phyloP scores from a whole-genome alignment of 2,329 filamentous ascomycete species.

The Blumeriella jaapii region DNA sequence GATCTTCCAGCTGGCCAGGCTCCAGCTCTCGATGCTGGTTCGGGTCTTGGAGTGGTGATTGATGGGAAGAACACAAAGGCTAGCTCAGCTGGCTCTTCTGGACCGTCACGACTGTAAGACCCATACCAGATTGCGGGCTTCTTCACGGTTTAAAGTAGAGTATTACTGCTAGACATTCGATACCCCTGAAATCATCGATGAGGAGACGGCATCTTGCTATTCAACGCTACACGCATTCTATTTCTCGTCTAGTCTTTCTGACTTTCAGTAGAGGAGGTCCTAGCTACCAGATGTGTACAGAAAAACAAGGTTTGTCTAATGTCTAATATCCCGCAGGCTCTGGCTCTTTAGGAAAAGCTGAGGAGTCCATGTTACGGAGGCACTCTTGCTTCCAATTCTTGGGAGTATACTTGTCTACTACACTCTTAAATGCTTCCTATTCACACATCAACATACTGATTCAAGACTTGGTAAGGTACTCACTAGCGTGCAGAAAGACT shows the following conservation, averaged over 20 bases:
- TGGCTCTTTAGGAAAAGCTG: conserved; percentile 23
- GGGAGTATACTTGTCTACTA: conserved; percentile 85
- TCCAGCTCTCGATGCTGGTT: conserved; percentile 24
- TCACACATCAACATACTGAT: conserved; percentile 1
- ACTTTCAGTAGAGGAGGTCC: neutral
- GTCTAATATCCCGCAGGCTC: conserved; percentile 27
- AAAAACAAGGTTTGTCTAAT: neutral
- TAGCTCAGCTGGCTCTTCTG: conserved; percentile 1
- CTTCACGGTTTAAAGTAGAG: too few species aligned
- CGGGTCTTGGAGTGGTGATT: conserved; percentile 27
- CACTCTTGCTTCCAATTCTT: conserved; percentile 62
- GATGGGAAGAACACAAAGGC: conserved; percentile 20
- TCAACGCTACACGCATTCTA: too few species aligned
- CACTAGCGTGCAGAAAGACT: conserved; percentile 82
- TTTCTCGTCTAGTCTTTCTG: neutral
- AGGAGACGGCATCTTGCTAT: too few species aligned
- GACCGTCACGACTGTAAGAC: conserved; percentile 9
- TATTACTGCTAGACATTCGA: too few species aligned
- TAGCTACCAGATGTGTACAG: neutral
- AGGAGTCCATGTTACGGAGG: conserved; percentile 39
- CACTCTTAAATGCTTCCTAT: conserved; percentile 77
- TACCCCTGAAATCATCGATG: too few species aligned
- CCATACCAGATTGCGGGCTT: too few species aligned
- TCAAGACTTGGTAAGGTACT: conserved; percentile 23
- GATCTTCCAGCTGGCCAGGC: conserved; percentile 23